Percentiles rank a stretch among this genome's conserved stretches.
These are phyloP conservation scores for Aureobasidium uvarum DNA, from an alignment of 2,329 filamentous ascomycete genomes.

Conservation along the genomic window DNA sequence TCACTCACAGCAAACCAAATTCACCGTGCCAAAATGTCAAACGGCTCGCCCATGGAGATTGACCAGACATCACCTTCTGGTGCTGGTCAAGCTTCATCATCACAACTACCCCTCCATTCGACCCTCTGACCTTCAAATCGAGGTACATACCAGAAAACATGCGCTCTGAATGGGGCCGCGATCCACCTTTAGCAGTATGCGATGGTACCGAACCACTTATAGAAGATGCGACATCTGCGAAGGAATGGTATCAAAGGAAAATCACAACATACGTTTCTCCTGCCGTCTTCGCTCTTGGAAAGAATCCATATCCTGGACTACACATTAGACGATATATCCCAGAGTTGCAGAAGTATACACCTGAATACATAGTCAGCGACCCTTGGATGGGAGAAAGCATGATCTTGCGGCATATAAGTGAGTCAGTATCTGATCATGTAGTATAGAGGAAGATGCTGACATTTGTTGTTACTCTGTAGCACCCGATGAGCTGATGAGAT, in stretches of 20 bases:
- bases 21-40: background rate
- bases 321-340: background rate
- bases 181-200: background rate
- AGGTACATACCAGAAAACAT: background rate
- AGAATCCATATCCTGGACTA: slow-evolving; percentile 1
- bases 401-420: background rate
- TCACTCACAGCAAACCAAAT: too few relatives aligned
- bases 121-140: background rate
- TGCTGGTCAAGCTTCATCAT: background rate
- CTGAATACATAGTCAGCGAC: background rate
- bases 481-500: background rate
- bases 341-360: background rate
- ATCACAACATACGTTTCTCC: background rate
- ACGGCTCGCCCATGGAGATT: background rate
- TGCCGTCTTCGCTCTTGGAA: background rate
- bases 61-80: background rate
- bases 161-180: background rate
- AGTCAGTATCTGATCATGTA: background rate
- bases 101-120: background rate
- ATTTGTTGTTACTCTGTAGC: background rate
- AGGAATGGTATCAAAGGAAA: background rate
- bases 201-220: background rate
- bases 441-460: background rate
- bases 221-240: background rate
- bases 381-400: background rate